Base-by-base conservation (phyloP, 164 flowering plant species). In the Aristolochia fimbriata region DNA sequence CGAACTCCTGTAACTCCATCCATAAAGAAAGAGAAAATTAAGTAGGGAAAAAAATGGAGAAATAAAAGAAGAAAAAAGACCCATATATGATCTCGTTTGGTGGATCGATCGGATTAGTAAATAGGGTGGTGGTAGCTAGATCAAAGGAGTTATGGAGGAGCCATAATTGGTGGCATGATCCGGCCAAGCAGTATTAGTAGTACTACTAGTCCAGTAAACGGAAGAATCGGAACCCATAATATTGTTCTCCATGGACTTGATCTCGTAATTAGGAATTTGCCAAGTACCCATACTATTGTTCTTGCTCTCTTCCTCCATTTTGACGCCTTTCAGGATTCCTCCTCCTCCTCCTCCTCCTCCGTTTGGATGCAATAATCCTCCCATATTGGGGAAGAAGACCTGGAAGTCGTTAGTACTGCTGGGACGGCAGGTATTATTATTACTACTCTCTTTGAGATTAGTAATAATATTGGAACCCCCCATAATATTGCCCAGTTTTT, bases 201-300 rank as follows among this genome's bases (percentile, higher is more conserved):
- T 27, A 27, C 30, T 27, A 27, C 30, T 27, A 62, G 70, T 81
- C 87, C 86, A 85, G 37, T 74, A 77, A 31, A 73, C 41, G 58
- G 84, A 63, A 30, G 82, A 77, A 76, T 80, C 81, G 1, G 75
- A 55, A 2, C 76, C 76, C 6, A 70, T 51, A 56, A 69, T 72
- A 17, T 19, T 54, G 58, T 70, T 73, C 17, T 80, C 79, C 8
- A 72, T 66, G 57, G 74, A 83, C 71, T 74, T n/a, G n/a, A n/a
- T 65, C 51, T 70, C 73, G 62, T 60, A 60, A 64, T n/a, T n/a
- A n/a, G 55, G 58, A 59, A 55, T 25, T 52, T 27, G 68, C 64
- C 64, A 68, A 27, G 30, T 27, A 20, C 63, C 70, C 52, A 47
- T 21, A 30, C 60, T 66, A 43, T 55, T 60, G 58, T 22, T 68